phyloP scores from a whole-genome alignment of 2,329 filamentous ascomycete species.

The Ceratocystis colombiana region DNA sequence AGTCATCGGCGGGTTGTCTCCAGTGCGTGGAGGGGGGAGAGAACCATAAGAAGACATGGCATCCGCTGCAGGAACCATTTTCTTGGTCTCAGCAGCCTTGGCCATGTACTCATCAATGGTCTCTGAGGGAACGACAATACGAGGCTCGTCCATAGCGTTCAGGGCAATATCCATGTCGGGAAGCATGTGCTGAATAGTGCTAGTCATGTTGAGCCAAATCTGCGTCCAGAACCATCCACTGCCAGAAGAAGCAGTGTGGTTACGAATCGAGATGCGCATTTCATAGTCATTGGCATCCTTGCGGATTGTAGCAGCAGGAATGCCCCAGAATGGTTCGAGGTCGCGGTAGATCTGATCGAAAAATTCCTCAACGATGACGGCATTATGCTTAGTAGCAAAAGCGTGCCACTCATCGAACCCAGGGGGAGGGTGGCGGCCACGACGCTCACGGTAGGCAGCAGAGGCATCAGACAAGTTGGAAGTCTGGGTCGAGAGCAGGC shows the following conservation, averaged over 20 bases:
- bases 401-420: conserved; percentile 53
- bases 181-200: conserved; percentile 44
- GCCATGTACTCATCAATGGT: conserved; percentile 46
- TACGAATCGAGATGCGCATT: conserved; percentile 51
- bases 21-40: conserved; percentile 33
- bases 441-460: conserved; percentile 44
- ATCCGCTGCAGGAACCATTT: conserved; percentile 37
- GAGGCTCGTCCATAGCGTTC: conserved; percentile 58
- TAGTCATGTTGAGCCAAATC: conserved; percentile 46
- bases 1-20: conserved; percentile 34
- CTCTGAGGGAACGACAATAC: conserved; percentile 54
- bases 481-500: conserved; percentile 38
- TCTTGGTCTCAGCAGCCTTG: conserved; percentile 41
- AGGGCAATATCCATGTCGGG: conserved; percentile 60
- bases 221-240: conserved; percentile 50
- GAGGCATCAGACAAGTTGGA: conserved; percentile 43
- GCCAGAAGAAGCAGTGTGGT: conserved; percentile 41
- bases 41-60: conserved; percentile 39
- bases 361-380: conserved; percentile 52
- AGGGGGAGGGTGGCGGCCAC: conserved; percentile 52
- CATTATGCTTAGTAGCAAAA: conserved; percentile 42
- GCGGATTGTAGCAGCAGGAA: conserved; percentile 40
- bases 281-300: conserved; percentile 46
- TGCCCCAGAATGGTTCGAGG: conserved; percentile 47
- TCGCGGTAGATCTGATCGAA: conserved; percentile 57